Evolutionary conservation across 148 eudicot species (phyloP).

Genomic region (Polygonum maritimum): DNA sequence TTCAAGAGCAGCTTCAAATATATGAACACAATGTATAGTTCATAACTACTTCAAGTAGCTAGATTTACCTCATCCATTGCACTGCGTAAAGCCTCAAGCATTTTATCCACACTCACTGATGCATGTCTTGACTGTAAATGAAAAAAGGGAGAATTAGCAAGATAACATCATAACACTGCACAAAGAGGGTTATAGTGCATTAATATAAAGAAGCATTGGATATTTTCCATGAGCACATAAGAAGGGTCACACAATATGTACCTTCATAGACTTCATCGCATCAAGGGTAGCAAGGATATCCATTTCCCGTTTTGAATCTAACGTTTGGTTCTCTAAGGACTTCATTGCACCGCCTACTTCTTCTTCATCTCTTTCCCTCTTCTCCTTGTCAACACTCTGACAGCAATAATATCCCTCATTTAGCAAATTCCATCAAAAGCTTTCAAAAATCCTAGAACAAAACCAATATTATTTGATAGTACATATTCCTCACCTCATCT

Average conservation of each 20-base stretch:
- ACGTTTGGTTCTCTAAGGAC: too few species aligned
- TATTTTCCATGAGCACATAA: neutral
- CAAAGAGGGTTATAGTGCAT: too few species aligned
- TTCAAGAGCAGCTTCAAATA: neutral
- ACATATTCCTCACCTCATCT: too few species aligned
- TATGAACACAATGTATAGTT: neutral
- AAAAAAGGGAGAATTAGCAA: neutral
- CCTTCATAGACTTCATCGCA: constrained; percentile 96
- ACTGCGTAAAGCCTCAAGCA: constrained; percentile 67
- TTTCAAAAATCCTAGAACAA: neutral
- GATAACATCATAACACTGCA: neutral
- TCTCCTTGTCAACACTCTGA: constrained; percentile 56
- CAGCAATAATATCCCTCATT: neutral
- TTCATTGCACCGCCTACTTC: too few species aligned
- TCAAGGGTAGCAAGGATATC: constrained; percentile 93
- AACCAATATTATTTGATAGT: constrained; percentile 14
- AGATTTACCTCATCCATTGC: constrained; percentile 40
- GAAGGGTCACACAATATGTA: constrained; percentile 5
- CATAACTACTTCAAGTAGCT: neutral
- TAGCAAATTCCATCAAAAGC: neutral
- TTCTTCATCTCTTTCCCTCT: constrained; percentile 62
- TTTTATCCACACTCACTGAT: constrained; percentile 60
- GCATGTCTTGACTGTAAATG: constrained; percentile 78
- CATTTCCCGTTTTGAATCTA: too few species aligned
- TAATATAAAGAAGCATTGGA: neutral